These are phyloP conservation scores for Ambrosia trifida DNA, from an alignment of 129 eudicot species.

Conservation along the genomic window DNA sequence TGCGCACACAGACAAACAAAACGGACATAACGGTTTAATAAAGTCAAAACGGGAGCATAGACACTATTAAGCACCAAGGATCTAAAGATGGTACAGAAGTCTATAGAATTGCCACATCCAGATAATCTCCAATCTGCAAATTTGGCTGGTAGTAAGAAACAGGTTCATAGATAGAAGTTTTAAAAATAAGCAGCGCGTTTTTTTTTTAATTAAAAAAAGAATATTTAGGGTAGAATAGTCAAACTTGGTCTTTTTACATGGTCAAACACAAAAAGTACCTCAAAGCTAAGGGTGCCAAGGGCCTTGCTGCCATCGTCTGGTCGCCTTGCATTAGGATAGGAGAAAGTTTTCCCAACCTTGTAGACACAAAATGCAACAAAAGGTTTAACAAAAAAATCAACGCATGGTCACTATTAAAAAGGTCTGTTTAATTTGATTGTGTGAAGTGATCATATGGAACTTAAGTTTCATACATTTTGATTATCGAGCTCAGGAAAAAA, in stretches of 20 bases:
- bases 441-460: neutral
- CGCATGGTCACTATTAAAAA: neutral
- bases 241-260: neutral
- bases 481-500: neutral
- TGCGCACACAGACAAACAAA: neutral
- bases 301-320: slow-evolving; percentile 2
- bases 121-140: slow-evolving; percentile 88
- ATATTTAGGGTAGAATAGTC: neutral
- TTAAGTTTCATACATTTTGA: neutral
- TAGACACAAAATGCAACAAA: neutral
- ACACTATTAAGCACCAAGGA: neutral
- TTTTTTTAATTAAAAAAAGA: too few species aligned
- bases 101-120: slow-evolving; percentile 80
- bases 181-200: neutral
- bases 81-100: neutral
- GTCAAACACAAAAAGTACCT: slow-evolving; percentile 5
- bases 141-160: slow-evolving; percentile 16
- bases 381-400: neutral
- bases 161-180: neutral
- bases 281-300: slow-evolving; percentile 16
- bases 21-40: slow-evolving; percentile 11
- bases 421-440: neutral
- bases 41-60: slow-evolving; percentile 13
- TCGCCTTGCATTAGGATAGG: slow-evolving; percentile 4
- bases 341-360: slow-evolving; percentile 10